Percentiles rank a stretch among this genome's conserved stretches.
These are phyloP conservation scores for Bacterosira constricta DNA, from an alignment of 108 stramenopile species.

Conservation along the genomic window DNA sequence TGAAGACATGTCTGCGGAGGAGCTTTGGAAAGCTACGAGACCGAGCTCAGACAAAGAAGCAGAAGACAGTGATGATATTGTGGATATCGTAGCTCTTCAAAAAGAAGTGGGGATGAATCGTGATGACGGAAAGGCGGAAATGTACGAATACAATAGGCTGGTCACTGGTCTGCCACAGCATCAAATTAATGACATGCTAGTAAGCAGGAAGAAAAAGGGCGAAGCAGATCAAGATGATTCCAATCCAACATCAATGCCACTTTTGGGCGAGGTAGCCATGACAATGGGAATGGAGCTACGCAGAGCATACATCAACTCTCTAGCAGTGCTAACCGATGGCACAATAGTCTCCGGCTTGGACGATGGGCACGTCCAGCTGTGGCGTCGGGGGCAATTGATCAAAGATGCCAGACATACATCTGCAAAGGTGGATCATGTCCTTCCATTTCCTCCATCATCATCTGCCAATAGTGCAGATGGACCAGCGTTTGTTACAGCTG, in stretches of 20 bases:
- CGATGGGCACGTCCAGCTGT: conserved; percentile 63
- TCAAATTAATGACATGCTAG: conserved; percentile 49
- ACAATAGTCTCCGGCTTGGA: conserved; percentile 54
- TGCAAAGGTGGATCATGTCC: conserved; percentile 41
- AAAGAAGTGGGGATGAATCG: conserved; percentile 25
- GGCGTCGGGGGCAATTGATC: conserved; percentile 41
- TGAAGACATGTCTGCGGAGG: conserved; percentile 55
- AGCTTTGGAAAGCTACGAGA: conserved; percentile 31
- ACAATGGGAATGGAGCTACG: conserved; percentile 63
- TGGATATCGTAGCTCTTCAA: conserved; percentile 52
- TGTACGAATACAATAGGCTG: conserved; percentile 52
- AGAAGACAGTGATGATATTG: conserved; percentile 18
- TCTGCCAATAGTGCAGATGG: not conserved
- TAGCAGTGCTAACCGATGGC: conserved; percentile 52
- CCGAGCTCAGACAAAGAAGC: conserved; percentile 5
- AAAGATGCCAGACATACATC: conserved; percentile 41
- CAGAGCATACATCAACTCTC: conserved; percentile 59
- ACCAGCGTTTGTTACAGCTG: conserved; percentile 53
- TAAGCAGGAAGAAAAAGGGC: not conserved
- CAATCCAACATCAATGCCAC: conserved; percentile 24
- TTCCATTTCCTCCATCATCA: conserved; percentile 28
- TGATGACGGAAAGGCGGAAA: conserved; percentile 26
- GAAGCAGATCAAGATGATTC: not conserved
- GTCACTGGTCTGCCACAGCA: conserved; percentile 58
- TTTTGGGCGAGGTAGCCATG: too few relatives aligned